Evolutionary conservation across 2,329 filamentous ascomycete genomes (phyloP).

Genomic region (Colletotrichum viniferum): DNA sequence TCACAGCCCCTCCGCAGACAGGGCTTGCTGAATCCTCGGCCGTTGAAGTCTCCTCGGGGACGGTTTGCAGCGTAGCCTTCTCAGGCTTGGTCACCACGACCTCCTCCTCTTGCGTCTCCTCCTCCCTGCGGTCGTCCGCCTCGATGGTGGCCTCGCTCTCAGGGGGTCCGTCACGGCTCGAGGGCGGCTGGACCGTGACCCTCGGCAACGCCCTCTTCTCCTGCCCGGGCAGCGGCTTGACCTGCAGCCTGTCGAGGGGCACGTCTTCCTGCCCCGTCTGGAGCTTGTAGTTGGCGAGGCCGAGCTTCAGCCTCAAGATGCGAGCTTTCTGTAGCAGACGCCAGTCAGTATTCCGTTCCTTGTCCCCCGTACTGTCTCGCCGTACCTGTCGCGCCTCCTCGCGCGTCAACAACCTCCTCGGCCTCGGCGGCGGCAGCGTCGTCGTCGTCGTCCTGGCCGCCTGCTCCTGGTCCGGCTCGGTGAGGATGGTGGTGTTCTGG

Average conservation of each 20-base stretch:
- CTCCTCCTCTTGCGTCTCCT: conserved; percentile 11
- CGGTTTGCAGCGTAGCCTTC: conserved; percentile 23
- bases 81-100: conserved; percentile 10
- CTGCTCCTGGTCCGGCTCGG: conserved; percentile 48
- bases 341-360: not conserved
- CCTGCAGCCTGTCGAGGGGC: conserved; percentile 65
- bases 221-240: conserved; percentile 32
- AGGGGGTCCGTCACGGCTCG: conserved; percentile 20
- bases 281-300: conserved; percentile 76
- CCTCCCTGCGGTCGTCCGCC: conserved; percentile 6
- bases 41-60: not conserved
- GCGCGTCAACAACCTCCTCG: conserved; percentile 43
- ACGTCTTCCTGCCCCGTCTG: conserved; percentile 72
- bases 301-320: conserved; percentile 70
- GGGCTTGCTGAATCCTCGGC: conserved; percentile 45
- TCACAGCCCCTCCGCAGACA: conserved; percentile 54
- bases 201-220: conserved; percentile 20
- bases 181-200: conserved; percentile 22
- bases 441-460: conserved; percentile 4
- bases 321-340: conserved; percentile 59
- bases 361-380: not conserved
- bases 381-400: conserved; percentile 58
- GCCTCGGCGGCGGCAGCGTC: conserved; percentile 23
- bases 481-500: conserved; percentile 49
- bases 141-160: conserved; percentile 18